Evolutionary conservation across 2,329 filamentous ascomycete genomes (phyloP).

Genomic region (Coleophoma eucalyptorum): DNA sequence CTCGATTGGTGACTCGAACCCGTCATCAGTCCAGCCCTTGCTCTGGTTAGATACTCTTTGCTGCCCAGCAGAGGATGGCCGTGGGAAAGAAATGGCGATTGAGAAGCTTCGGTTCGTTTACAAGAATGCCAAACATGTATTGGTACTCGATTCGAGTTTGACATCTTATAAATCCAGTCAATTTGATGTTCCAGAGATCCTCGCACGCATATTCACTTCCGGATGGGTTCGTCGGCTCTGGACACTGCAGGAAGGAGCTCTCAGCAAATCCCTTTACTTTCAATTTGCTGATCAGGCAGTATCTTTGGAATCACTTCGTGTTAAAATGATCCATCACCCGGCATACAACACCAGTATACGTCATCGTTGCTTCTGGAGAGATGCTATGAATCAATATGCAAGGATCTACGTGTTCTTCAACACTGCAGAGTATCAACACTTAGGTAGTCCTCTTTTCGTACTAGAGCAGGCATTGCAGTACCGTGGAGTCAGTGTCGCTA

Average conservation of each 20-base stretch:
- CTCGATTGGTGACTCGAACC: background rate
- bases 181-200: constrained; percentile 19
- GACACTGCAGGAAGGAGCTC: constrained; percentile 36
- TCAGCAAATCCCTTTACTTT: constrained; percentile 27
- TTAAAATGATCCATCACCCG: constrained; percentile 7
- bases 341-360: background rate
- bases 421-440: background rate
- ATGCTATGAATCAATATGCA: background rate
- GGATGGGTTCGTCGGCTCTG: constrained; percentile 35
- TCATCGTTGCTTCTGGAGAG: background rate
- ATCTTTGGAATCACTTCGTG: constrained; percentile 11
- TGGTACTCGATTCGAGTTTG: constrained; percentile 30
- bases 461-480: constrained; percentile 24
- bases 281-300: constrained; percentile 29
- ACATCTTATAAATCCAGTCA: constrained; percentile 13
- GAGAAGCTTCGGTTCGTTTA: constrained; percentile 31
- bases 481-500: constrained; percentile 24
- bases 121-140: constrained; percentile 24
- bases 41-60: constrained; percentile 10
- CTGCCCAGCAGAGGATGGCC: constrained; percentile 32
- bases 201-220: constrained; percentile 28
- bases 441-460: constrained; percentile 2
- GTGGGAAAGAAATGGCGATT: constrained; percentile 29
- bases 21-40: constrained; percentile 4
- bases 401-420: background rate